Conservation (phyloP, 345 rosid species). For the Fremontodendron californicum region DNA sequence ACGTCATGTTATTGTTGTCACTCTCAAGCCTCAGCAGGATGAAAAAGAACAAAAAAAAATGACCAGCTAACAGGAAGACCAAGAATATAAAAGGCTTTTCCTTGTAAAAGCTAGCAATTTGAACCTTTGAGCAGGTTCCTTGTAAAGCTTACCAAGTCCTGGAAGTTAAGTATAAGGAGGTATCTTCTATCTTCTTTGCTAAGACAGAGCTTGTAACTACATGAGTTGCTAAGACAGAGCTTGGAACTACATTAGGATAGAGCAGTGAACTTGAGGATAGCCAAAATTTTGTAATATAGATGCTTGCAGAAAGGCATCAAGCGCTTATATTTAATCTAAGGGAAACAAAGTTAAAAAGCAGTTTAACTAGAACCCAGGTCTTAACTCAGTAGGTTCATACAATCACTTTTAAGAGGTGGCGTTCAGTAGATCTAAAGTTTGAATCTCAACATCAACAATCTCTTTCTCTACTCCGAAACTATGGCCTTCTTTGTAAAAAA, state of each 20-base stretch:
- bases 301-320: background rate
- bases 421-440: too few relatives aligned
- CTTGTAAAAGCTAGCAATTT: background rate
- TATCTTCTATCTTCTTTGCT: background rate
- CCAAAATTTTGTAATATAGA: too few relatives aligned
- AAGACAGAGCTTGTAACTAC: background rate
- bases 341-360: background rate
- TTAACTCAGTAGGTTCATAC: too few relatives aligned
- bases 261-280: background rate
- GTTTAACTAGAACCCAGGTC: too few relatives aligned
- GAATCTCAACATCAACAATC: too few relatives aligned
- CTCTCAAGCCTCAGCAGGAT: background rate
- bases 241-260: too few relatives aligned
- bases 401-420: too few relatives aligned
- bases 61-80: background rate
- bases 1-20: background rate
- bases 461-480: too few relatives aligned
- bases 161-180: background rate
- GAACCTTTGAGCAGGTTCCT: background rate
- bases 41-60: background rate
- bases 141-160: background rate
- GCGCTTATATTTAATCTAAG: background rate
- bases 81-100: too few relatives aligned
- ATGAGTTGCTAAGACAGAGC: too few relatives aligned
- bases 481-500: too few relatives aligned